Evolutionary conservation across 495 filamentous ascomycete genomes (phyloP).

Genomic region (Pseudoneurospora amorphoporcata): DNA sequence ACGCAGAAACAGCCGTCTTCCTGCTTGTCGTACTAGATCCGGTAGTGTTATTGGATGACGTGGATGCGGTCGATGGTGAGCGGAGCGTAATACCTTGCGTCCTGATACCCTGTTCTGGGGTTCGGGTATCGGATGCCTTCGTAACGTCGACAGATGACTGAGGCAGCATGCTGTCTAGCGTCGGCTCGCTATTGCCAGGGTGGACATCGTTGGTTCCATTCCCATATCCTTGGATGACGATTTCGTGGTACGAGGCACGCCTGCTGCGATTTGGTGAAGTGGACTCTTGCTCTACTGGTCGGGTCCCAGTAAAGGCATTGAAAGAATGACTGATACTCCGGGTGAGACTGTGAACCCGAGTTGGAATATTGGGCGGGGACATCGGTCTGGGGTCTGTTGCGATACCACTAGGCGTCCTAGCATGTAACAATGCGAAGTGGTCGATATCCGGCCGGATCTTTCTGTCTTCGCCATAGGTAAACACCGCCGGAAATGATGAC

Average conservation of each 20-base stretch:
- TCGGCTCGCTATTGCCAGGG: neutral
- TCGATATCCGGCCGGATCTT: constrained; percentile 36
- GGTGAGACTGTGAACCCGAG: constrained; percentile 16
- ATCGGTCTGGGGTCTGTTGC: neutral
- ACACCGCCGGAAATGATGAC: neutral
- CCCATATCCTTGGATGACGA: constrained; percentile 32
- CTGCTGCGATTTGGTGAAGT: constrained; percentile 3
- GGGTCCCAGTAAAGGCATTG: constrained; percentile 15
- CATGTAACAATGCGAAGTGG: constrained; percentile 25
- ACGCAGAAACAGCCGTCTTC: constrained; percentile 2
- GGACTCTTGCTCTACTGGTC: neutral
- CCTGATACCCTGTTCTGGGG: constrained; percentile 1
- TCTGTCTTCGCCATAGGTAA: neutral
- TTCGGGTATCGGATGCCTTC: neutral
- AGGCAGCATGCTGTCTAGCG: neutral
- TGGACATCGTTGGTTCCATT: constrained; percentile 28
- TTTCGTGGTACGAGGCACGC: constrained; percentile 25
- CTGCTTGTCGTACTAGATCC: constrained; percentile 10
- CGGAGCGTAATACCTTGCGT: constrained; percentile 9
- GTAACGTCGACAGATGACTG: neutral
- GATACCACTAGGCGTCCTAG: neutral
- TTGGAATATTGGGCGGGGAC: constrained; percentile 5
- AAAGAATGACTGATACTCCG: constrained; percentile 23
- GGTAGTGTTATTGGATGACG: constrained; percentile 16
- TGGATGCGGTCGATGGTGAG: constrained; percentile 17